These are phyloP conservation scores for Arachis monticola DNA, from an alignment of 331 rosid species.

Conservation along the genomic window DNA sequence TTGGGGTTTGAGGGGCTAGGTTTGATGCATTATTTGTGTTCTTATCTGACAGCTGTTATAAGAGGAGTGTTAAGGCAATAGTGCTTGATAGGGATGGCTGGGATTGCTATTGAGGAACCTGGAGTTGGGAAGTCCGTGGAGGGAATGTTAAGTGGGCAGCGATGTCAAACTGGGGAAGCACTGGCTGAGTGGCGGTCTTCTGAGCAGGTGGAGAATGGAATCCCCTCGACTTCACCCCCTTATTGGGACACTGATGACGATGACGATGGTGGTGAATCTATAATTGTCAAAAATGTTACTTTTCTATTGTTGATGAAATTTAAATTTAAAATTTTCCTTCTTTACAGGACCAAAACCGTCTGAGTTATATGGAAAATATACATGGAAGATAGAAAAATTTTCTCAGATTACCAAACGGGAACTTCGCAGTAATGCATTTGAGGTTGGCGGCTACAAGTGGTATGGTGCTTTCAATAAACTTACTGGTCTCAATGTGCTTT, in stretches of 20 bases:
- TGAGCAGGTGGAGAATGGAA: conserved; percentile 99
- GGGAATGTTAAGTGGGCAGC: conserved; percentile 77
- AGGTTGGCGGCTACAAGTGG: conserved; percentile 99
- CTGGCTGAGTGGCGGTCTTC: conserved; percentile 97
- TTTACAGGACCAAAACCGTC: conserved; percentile 86
- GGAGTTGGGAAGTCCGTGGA: conserved; percentile 83
- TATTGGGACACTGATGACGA: conserved; percentile 96
- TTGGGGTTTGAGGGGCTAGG: conserved; percentile 37
- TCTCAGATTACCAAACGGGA: conserved; percentile 97
- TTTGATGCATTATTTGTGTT: conserved; percentile 32
- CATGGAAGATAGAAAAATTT: conserved; percentile 98
- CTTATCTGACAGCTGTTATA: conserved; percentile 45
- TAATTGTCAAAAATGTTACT: conserved; percentile 20
- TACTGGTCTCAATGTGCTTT: conserved; percentile 10
- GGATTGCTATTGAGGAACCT: conserved; percentile 75
- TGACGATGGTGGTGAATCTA: conserved; percentile 72
- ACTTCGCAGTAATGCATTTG: conserved; percentile 93
- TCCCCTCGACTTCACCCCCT: conserved; percentile 88
- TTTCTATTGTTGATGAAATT: conserved; percentile 32
- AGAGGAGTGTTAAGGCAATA: conserved; percentile 52
- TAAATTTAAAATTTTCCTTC: conserved; percentile 23
- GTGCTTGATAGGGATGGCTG: conserved; percentile 77
- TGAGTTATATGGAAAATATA: conserved; percentile 82
- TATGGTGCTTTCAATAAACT: conserved; percentile 45
- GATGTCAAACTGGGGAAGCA: conserved; percentile 87